Conservation (phyloP, 2,329 filamentous ascomycete genomes). For the Cercospora sp. region DNA sequence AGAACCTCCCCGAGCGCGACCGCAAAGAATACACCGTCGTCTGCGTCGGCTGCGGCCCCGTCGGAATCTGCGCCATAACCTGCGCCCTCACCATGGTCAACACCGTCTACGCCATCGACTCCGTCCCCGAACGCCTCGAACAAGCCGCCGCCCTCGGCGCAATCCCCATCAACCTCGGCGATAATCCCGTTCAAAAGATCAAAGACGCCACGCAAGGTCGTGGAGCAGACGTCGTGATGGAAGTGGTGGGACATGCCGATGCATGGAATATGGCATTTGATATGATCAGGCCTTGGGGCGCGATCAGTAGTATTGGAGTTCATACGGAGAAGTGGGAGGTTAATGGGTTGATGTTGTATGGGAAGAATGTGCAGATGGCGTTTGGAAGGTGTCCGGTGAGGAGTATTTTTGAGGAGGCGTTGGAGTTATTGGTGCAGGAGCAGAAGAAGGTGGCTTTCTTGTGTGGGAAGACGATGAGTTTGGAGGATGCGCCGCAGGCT, state of each 20-base stretch:
- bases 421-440: constrained; percentile 50
- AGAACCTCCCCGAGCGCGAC: constrained; percentile 58
- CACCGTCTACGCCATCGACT: constrained; percentile 43
- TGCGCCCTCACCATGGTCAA: constrained; percentile 38
- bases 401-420: constrained; percentile 51
- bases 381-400: constrained; percentile 55
- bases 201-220: constrained; percentile 74
- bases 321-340: constrained; percentile 49
- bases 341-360: constrained; percentile 52
- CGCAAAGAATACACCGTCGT: constrained; percentile 70
- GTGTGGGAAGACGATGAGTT: constrained; percentile 55
- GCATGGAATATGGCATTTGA: constrained; percentile 53
- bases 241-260: constrained; percentile 52
- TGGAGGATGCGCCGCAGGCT: constrained; percentile 54
- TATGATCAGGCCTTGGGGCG: constrained; percentile 52
- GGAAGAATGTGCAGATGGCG: constrained; percentile 53
- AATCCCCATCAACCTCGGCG: constrained; percentile 74
- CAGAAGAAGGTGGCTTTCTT: constrained; percentile 55
- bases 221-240: constrained; percentile 80
- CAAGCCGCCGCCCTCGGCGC: constrained; percentile 74
- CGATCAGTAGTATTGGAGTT: constrained; percentile 52
- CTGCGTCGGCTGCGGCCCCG: constrained; percentile 75
- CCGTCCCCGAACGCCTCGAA: constrained; percentile 71
- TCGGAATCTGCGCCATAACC: constrained; percentile 72
- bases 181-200: constrained; percentile 60